Evolutionary conservation across 495 filamentous ascomycete species (phyloP), one percentile per base, ranked within the genome.

Genomic region (Pseudotulostoma volvatum): DNA sequence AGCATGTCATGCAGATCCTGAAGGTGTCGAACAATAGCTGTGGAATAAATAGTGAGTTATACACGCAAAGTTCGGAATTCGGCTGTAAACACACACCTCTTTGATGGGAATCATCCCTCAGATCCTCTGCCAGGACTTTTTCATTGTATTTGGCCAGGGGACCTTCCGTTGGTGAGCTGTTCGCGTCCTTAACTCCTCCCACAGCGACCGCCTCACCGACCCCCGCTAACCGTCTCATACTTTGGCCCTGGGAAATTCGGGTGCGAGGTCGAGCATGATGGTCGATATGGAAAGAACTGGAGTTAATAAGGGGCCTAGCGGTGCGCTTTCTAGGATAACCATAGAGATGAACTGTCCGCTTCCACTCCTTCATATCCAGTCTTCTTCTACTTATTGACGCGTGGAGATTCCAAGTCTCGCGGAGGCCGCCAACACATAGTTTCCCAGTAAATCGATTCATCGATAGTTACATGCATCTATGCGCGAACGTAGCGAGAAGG

Each of bases 1-100:
- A 97, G 73, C 43, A 82, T 78, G 39, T 93, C 76, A 56, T 93
- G 84, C 11, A 97, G 72, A 49, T 87, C 76, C 54, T 97, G 87
- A 2, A 97, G 69, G 48, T 68, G 75, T 46, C 88, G 76, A 37
- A 97, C 81, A 43, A 97, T 90, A 15, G 74, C 82, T 88, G 42
- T 34, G 13, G 16, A n/a, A n/a, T n/a, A n/a, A n/a, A n/a, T n/a
- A n/a, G n/a, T n/a, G n/a, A n/a, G n/a, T n/a, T n/a, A n/a, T n/a
- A n/a, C n/a, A n/a, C n/a, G n/a, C n/a, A n/a, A n/a, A n/a, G n/a
- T n/a, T n/a, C n/a, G n/a, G 9, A 37, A 20, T 21, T 16, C 3
- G 35, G 19, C n/a, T n/a, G 16, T 16, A 19, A 19, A 16, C 21
- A 44, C 67, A 48, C 56, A 84, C 83, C 82, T 67, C 92, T 65